Evolutionary conservation across 2,329 filamentous ascomycete genomes (phyloP), one percentile per base, ranked within the genome.

Genomic region (Cordyceps militaris): DNA sequence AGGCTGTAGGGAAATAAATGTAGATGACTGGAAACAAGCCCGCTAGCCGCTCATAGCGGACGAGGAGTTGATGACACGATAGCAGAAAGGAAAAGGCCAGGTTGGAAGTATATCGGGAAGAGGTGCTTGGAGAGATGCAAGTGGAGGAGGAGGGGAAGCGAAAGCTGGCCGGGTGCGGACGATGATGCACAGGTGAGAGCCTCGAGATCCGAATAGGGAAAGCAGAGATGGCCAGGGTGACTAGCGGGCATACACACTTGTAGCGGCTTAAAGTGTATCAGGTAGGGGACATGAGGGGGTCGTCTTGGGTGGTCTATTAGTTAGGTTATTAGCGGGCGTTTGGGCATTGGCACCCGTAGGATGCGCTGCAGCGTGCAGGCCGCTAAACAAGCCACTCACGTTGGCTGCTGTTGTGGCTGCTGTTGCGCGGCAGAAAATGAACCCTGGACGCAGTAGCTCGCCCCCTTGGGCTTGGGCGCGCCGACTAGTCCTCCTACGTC

Each of bases 111-210:
- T 24, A 28, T 34, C 28, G 32, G n/a, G 13, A 56, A 30, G 32
- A 28, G 23, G 16, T 1, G 13, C 1, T 38, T 30, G 23, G 8
- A 26, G 32, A 56, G 53, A 40, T 56, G 19, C 14, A 23, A 8
- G 10, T 40, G 19, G 53, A 48, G 43, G 53, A 48, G 43, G 53
- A 56, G 53, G 42, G 26, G 52, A 48, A 30, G 47, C 28, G 32
- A 48, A 16, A 40, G 23, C 48, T 56, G 16, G 32, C 32, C 43
- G 23, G 21, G 14, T 36, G 32, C 30, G 43, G 26, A 32, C 13
- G 23, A 56, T 56, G 53, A 47, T 56, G 40, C 28, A 54, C 50
- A 52, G 47, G 13, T 36, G 42, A n/a, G 52, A 47, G 42, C 43
- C 42, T 40, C 52, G 21, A 56, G 52, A 16, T 44, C 51, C 51